Evolutionary conservation across 225 moss, liverwort and hornwort species (phyloP).

Genomic region (Thuidium tamariscinum): DNA sequence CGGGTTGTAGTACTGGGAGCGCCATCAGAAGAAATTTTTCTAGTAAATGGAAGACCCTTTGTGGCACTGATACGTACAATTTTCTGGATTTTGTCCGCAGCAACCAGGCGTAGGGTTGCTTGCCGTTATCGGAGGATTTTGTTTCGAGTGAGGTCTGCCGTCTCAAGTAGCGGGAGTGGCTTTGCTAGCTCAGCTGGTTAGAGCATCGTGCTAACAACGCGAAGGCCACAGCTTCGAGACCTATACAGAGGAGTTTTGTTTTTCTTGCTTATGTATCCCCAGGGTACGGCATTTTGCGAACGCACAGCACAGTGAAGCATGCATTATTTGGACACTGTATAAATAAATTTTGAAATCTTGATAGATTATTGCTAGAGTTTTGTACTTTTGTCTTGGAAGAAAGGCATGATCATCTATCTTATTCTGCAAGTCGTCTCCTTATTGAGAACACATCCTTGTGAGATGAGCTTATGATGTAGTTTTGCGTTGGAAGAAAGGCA

Average conservation of each 20-base stretch:
- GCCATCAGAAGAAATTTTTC: not conserved
- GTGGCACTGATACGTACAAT: not conserved
- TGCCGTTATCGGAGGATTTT: rapidly evolving
- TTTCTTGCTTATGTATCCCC: not conserved
- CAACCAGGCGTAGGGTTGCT: rapidly evolving
- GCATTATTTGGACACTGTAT: not conserved
- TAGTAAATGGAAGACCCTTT: rapidly evolving
- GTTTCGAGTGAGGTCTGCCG: rapidly evolving
- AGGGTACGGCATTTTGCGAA: not conserved
- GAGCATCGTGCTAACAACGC: conserved; percentile 7
- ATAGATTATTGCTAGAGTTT: no score
- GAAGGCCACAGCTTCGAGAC: conserved; percentile 3
- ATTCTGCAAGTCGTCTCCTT: not conserved
- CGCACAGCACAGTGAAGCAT: not conserved
- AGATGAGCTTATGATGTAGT: not conserved
- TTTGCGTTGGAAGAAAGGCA: no score
- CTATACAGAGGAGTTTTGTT: not conserved
- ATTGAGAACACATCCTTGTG: not conserved
- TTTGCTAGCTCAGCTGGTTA: conserved; percentile 1
- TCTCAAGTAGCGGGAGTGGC: rapidly evolving
- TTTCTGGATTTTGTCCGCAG: rapidly evolving
- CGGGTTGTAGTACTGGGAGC: not conserved
- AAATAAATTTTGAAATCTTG: not conserved
- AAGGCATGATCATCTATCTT: no score
- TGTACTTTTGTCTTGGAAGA: no score